Evolutionary conservation across 345 rosid species (phyloP).

Genomic region (Theobroma cacao): DNA sequence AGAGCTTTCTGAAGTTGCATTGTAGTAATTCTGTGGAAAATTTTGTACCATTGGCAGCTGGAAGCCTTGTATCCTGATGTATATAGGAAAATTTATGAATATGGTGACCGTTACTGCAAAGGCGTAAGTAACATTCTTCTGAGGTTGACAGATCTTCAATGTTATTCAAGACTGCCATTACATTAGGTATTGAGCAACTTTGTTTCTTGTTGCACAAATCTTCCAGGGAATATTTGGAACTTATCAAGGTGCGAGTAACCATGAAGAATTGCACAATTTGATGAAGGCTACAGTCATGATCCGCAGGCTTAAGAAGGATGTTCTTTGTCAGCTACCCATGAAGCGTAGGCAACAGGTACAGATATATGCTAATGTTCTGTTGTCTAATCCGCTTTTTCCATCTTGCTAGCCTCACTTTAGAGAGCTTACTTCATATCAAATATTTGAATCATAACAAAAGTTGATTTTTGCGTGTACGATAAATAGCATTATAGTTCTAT

Average conservation of each 20-base stretch:
- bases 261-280: conserved; percentile 94
- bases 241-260: conserved; percentile 96
- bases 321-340: conserved; percentile 78
- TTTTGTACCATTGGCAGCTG: conserved; percentile 47
- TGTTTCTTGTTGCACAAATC: conserved; percentile 14
- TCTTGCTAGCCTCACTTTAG: background rate
- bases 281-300: conserved; percentile 98
- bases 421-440: conserved; percentile 4
- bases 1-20: conserved; percentile 10
- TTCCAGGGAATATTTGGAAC: conserved; percentile 75
- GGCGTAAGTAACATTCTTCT: conserved; percentile 52
- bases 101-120: conserved; percentile 86
- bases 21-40: conserved; percentile 10
- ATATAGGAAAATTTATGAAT: conserved; percentile 76
- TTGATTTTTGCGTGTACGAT: background rate
- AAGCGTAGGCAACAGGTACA: conserved; percentile 92
- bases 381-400: background rate
- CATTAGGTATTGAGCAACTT: background rate
- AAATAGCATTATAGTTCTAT: conserved; percentile 4
- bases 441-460: background rate
- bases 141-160: background rate
- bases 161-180: background rate
- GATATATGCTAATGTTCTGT: conserved; percentile 1
- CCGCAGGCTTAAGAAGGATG: conserved; percentile 92
- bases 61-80: conserved; percentile 93